Percentiles rank a stretch among this genome's conserved stretches.
Conservation (phyloP, 257 asterid genomes). For the Linaria vulgaris region DNA sequence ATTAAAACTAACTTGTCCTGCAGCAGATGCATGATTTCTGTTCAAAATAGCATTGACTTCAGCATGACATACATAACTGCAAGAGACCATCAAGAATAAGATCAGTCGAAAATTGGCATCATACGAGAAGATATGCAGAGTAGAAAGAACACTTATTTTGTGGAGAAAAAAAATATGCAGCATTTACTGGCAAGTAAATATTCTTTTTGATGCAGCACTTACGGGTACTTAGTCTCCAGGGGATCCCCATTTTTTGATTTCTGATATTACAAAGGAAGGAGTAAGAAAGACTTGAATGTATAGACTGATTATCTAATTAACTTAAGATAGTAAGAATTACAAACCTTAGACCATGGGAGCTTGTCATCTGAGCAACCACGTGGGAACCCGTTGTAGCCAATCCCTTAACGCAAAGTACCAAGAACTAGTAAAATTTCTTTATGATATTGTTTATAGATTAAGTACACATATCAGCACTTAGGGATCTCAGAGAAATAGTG, state of each 20-base stretch:
- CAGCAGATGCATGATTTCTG: conserved; percentile 94
- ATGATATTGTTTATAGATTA: conserved; percentile 6
- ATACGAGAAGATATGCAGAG: conserved; percentile 14
- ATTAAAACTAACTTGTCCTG: conserved; percentile 71
- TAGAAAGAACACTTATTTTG: neutral
- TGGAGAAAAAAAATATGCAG: neutral
- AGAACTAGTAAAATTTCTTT: neutral
- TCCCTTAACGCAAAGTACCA: conserved; percentile 47
- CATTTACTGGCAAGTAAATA: conserved; percentile 1
- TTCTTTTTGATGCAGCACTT: conserved; percentile 43
- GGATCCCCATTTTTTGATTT: conserved; percentile 83
- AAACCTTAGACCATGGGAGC: conserved; percentile 96
- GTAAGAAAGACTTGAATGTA: conserved; percentile 21
- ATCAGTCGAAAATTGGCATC: conserved; percentile 6
- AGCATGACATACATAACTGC: conserved; percentile 93
- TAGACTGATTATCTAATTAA: neutral
- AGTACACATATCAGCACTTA: neutral
- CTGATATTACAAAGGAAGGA: conserved; percentile 41
- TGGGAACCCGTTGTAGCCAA: conserved; percentile 96
- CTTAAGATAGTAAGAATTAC: conserved; percentile 14
- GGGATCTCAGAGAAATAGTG: neutral
- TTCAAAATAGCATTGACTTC: conserved; percentile 94
- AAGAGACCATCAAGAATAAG: conserved; percentile 16
- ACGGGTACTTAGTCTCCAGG: conserved; percentile 93
- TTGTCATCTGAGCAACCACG: conserved; percentile 94